These are phyloP conservation scores for Dactylella cylindrospora DNA, from an alignment of 2,329 filamentous ascomycete genomes.

Conservation along the genomic window DNA sequence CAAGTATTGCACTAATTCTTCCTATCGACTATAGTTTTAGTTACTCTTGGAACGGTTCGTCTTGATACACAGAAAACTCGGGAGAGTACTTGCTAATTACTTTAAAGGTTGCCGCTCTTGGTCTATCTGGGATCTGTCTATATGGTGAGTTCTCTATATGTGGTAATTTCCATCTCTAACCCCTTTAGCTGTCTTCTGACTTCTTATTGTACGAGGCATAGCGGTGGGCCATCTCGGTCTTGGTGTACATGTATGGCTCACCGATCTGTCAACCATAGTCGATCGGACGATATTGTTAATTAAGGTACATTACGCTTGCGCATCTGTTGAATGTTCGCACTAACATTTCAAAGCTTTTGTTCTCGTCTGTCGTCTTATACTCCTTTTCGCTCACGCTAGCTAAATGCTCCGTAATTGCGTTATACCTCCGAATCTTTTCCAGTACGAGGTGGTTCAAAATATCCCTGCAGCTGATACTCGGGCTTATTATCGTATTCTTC, in stretches of 20 bases:
- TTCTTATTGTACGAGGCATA: no score
- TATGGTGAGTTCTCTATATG: neutral
- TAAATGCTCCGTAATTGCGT: slow-evolving; percentile 9
- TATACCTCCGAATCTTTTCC: slow-evolving; percentile 11
- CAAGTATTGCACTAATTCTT: neutral
- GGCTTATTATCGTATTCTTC: slow-evolving; percentile 5
- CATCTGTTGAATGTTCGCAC: neutral
- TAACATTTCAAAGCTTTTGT: neutral
- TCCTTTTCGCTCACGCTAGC: slow-evolving; percentile 8
- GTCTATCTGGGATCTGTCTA: neutral
- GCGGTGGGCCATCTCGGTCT: neutral
- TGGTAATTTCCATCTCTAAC: neutral
- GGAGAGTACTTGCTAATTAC: neutral
- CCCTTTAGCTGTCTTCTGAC: neutral
- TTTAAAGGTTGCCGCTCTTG: neutral
- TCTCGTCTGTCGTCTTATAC: slow-evolving; percentile 2
- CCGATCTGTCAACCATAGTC: neutral
- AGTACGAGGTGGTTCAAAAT: slow-evolving; percentile 8
- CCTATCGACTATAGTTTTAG: neutral
- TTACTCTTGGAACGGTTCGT: slow-evolving; percentile 6
- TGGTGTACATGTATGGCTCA: slow-evolving; percentile 8
- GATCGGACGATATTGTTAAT: neutral
- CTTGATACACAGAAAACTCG: neutral
- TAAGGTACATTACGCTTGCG: neutral
- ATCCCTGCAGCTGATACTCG: neutral